Evolutionary conservation across 768 basidiomycete species (phyloP).

Genomic region (Lenzites betulinus): DNA sequence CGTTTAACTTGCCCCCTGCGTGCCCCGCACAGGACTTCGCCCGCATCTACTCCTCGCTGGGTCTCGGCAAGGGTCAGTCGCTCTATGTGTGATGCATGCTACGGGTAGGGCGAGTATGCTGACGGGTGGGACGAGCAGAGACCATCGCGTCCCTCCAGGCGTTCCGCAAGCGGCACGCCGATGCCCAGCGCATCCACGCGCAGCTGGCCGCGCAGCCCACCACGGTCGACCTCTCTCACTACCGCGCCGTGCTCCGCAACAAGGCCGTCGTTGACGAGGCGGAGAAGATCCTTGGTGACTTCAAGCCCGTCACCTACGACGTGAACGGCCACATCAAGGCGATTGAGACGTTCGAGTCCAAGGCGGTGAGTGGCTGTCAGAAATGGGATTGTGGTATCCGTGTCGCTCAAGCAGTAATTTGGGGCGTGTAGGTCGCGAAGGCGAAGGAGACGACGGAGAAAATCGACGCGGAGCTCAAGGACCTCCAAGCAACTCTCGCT

Average conservation of each 20-base stretch:
- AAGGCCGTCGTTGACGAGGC: constrained; percentile 88
- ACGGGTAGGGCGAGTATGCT: not conserved
- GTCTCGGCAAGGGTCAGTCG: constrained; percentile 81
- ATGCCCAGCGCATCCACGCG: constrained; percentile 76
- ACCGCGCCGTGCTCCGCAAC: constrained; percentile 92
- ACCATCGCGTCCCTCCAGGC: constrained; percentile 88
- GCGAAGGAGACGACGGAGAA: constrained; percentile 89
- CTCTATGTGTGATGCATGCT: not conserved
- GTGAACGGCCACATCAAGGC: constrained; percentile 87
- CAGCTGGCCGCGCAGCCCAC: constrained; percentile 71
- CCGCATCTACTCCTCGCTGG: constrained; percentile 79
- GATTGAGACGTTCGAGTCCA: constrained; percentile 94
- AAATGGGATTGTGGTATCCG: not conserved
- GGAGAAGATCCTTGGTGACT: constrained; percentile 83
- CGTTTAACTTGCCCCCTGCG: not conserved
- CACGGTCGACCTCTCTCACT: constrained; percentile 88
- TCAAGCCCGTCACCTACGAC: constrained; percentile 96
- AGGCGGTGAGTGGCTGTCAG: constrained; percentile 69
- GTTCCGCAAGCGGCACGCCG: constrained; percentile 93
- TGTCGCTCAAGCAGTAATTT: not conserved
- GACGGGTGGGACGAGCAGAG: constrained; percentile 49
- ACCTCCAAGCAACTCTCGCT: constrained; percentile 88
- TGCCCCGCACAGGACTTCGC: constrained; percentile 66
- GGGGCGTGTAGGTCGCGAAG: constrained; percentile 65
- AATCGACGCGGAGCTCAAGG: constrained; percentile 88